Base-by-base conservation (phyloP, 2,329 filamentous ascomycete genomes). In the Paraphaeosphaeria minitans region DNA sequence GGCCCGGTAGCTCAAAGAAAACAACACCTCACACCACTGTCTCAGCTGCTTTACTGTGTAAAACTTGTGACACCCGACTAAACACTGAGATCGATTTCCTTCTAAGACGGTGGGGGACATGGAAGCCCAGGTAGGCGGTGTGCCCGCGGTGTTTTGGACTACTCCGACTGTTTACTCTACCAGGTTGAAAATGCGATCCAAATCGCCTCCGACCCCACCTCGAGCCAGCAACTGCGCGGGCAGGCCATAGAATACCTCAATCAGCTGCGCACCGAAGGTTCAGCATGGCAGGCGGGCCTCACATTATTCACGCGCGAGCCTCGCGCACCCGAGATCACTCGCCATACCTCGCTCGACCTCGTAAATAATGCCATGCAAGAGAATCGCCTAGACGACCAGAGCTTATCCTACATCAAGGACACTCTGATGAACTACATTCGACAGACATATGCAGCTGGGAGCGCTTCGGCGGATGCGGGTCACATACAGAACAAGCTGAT, bases 401-500 rank as follows among this genome's bases (percentile, higher is more conserved):
- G 88, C 67, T 82, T 98, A 64, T 80, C 82, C 49, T 89, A 89
- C 72, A 86, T 98, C 69, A 93, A 91, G 76, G 88, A 95, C 67
- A 90, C 87, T 46, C 81, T 99, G 65, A 83, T 97, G 79, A 85
- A 87, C 67, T 97, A 98, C 77, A 84, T 95, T 60, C 87, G 87
- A 65, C 86, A 89, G 68, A 87, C 85, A 50, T 98, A 97, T 76
- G 85, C 87, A 54, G 81, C 83, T 41, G 78, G 79, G 33, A 83
- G 85, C 56, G 81, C 83, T 58, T 78, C 82, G 53, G 79, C 88
- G 63, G 95, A 99, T 75, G 86, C 89, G 9, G 77, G 87, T 24
- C 85, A 86, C 65, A 89, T 99, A 45, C 94, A 98, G 79, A 99
- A 98, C 81, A 99, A 99, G 80, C 87, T 99, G 66, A 93, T 94